phyloP scores from a whole-genome alignment of 75 land plant genomes.

The Cunninghamia lanceolata region DNA sequence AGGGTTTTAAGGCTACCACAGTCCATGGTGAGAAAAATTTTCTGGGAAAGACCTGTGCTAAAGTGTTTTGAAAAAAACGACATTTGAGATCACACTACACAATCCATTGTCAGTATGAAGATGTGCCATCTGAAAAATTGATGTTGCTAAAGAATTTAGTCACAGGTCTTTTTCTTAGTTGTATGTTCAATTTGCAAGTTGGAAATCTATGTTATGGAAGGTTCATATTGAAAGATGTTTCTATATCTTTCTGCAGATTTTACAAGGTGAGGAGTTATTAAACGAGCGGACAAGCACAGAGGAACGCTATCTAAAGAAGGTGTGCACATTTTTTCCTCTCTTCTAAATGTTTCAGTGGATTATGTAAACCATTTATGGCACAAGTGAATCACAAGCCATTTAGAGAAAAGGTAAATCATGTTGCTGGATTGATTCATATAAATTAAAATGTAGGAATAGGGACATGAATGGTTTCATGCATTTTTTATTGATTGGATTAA shows the following conservation, averaged over 20 bases:
- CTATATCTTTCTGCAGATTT: conserved; percentile 50
- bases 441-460: background rate
- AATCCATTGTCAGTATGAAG: background rate
- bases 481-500: background rate
- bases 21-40: background rate
- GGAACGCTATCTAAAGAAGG: conserved; percentile 83
- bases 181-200: background rate
- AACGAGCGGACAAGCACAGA: conserved; percentile 89
- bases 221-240: background rate
- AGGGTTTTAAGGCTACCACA: background rate
- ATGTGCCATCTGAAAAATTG: background rate
- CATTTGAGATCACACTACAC: background rate
- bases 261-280: conserved; percentile 84
- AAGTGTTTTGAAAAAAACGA: background rate
- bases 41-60: background rate
- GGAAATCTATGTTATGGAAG: background rate
- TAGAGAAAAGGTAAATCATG: background rate
- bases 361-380: background rate
- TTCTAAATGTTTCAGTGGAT: conserved; percentile 1
- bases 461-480: background rate
- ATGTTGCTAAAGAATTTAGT: background rate
- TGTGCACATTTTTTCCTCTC: conserved; percentile 6
- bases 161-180: background rate
- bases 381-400: background rate
- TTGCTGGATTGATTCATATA: background rate